Evolutionary conservation across 768 basidiomycete species (phyloP).

Genomic region (Mycena vulgaris): DNA sequence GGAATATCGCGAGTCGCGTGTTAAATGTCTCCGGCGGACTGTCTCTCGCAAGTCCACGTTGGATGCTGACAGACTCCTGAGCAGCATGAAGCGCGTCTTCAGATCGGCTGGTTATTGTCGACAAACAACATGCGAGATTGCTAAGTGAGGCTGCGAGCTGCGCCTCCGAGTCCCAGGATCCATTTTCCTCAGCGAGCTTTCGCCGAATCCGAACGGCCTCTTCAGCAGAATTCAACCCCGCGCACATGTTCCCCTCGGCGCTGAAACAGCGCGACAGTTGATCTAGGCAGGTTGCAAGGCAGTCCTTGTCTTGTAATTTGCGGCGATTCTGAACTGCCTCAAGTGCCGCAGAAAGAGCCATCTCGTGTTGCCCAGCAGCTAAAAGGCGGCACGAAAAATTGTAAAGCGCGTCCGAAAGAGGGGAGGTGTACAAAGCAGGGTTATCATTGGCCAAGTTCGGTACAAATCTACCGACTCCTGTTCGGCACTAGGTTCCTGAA

Average conservation of each 20-base stretch:
- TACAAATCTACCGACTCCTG: slow-evolving; percentile 31
- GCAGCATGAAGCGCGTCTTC: slow-evolving; percentile 26
- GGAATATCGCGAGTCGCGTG: slow-evolving; percentile 25
- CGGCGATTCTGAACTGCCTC: slow-evolving; percentile 30
- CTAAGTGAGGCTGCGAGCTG: slow-evolving; percentile 24
- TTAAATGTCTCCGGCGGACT: slow-evolving; percentile 2
- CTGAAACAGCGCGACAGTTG: slow-evolving; percentile 26
- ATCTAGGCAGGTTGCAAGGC: slow-evolving; percentile 25
- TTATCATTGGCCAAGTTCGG: slow-evolving; percentile 23
- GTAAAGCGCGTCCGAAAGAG: slow-evolving; percentile 24
- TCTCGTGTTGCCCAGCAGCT: slow-evolving; percentile 7
- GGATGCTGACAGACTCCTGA: slow-evolving; percentile 30
- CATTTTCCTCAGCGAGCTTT: slow-evolving; percentile 9
- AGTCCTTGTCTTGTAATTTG: slow-evolving; percentile 1
- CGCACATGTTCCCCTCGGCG: slow-evolving; percentile 11
- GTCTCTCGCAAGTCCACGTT: slow-evolving; percentile 31
- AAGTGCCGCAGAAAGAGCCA: slow-evolving; percentile 9
- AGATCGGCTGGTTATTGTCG: neutral
- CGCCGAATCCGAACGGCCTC: slow-evolving; percentile 29
- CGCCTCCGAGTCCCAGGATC: slow-evolving; percentile 16
- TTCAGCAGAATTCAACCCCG: slow-evolving; percentile 23
- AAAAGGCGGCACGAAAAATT: slow-evolving; percentile 29
- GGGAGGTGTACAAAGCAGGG: neutral
- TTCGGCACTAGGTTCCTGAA: slow-evolving; percentile 9
- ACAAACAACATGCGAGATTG: slow-evolving; percentile 30